Evolutionary conservation across 768 basidiomycete genomes (phyloP).

Genomic region (Pleurotus eryngii): DNA sequence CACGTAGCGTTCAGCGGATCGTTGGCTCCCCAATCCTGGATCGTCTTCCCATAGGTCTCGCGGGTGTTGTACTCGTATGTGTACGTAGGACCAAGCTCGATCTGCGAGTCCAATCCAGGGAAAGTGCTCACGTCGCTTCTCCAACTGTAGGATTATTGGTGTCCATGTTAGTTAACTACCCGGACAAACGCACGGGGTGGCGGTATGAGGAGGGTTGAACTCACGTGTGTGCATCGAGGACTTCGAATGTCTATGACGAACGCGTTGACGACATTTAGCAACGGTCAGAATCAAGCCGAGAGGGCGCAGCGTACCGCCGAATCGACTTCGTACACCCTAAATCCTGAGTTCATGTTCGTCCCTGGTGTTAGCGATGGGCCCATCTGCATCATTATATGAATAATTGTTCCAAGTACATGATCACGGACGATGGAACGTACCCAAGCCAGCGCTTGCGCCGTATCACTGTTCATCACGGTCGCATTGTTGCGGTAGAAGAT

Average conservation of each 20-base stretch:
- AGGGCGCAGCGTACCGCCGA: constrained; percentile 47
- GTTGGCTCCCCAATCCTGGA: constrained; percentile 53
- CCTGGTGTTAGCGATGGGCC: constrained; percentile 69
- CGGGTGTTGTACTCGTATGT: constrained; percentile 69
- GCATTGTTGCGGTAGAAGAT: constrained; percentile 74
- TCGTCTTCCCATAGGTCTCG: constrained; percentile 56
- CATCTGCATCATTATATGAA: constrained; percentile 37
- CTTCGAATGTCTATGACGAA: constrained; percentile 61
- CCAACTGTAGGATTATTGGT: constrained; percentile 42
- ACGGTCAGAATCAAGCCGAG: background rate
- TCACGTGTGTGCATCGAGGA: constrained; percentile 76
- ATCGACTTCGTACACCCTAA: constrained; percentile 70
- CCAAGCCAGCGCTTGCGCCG: constrained; percentile 49
- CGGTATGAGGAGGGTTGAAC: constrained; percentile 16
- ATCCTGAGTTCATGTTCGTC: constrained; percentile 73
- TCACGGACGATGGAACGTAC: constrained; percentile 17
- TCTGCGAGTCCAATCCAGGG: constrained; percentile 55
- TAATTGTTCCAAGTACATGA: background rate
- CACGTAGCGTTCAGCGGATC: constrained; percentile 80
- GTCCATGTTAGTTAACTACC: too few species aligned
- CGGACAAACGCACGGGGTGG: too few species aligned
- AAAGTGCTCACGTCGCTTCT: constrained; percentile 58
- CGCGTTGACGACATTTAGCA: background rate
- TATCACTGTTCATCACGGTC: constrained; percentile 52
- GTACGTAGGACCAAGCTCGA: constrained; percentile 56